Base-by-base conservation (phyloP, 148 eudicot genomes). In the Spergularia marina region DNA sequence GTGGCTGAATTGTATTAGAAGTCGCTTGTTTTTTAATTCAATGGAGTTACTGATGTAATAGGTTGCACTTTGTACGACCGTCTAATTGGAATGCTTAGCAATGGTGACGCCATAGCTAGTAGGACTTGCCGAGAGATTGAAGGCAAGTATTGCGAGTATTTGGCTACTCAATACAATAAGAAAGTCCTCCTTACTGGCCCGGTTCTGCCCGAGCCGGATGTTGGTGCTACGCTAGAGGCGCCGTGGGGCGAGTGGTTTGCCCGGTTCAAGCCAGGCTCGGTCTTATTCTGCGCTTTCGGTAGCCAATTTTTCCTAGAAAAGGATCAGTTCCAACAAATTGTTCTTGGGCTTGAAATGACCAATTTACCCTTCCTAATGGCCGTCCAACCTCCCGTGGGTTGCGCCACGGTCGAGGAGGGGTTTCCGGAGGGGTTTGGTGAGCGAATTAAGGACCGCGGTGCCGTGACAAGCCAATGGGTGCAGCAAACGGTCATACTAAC, bases 301-400 rank as follows among this genome's bases (percentile, higher is more conserved):
- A 70, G 73, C 59, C 73, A 70, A 30, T 70, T 70, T 10, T 70
- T 20, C 73, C 34, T 70, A 20, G 73, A 70, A 2, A 70, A 70
- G 44, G 40, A 25, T 41, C 73, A 70, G 39, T 70, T 70, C 40
- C 73, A 70, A 68, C 91, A 89, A 68, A 79, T 91, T 10, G 68
- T 86, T 5, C 59, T 82, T 2, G 96, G 93, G 21, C 76, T 91
- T 7, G 96, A 91, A 76, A 51, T 80, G 62, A 85, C 91, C 9
- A 82, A 84, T 5, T 39, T 78, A 5, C 96, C 93, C 5, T 91
- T 91, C 77, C 53, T 91, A 41, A 79, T 81, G 10, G 96, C 90
- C 0, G 58, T 87, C 39, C 86, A 82, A 76, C 86, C 92, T 0
- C 96, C 91, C 0, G 15, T 40, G 0, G 93, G 93, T 9, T 84